phyloP scores from a whole-genome alignment of 805 yeast species.

The Candida ponderosae region DNA sequence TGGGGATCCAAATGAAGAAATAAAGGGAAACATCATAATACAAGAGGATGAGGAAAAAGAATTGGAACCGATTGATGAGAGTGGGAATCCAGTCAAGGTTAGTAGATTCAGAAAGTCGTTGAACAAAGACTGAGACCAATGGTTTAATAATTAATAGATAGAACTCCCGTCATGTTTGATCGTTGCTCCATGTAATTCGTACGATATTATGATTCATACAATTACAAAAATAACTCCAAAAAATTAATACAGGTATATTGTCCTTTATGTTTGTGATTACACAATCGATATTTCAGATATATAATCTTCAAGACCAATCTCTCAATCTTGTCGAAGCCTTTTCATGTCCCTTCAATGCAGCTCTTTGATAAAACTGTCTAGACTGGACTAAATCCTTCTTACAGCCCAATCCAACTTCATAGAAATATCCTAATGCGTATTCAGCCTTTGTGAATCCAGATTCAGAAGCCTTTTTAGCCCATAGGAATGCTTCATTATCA shows the following conservation, averaged over 20 bases:
- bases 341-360: conserved; percentile 55
- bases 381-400: conserved; percentile 35
- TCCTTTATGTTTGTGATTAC: too few species aligned
- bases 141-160: too few species aligned
- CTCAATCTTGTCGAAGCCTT: conserved; percentile 35
- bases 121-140: not conserved
- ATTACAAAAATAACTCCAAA: too few species aligned
- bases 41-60: conserved; percentile 44
- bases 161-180: too few species aligned
- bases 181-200: too few species aligned
- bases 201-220: too few species aligned
- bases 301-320: not conserved
- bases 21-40: not conserved
- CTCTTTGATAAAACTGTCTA: conserved; percentile 41
- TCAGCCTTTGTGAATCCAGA: conserved; percentile 55
- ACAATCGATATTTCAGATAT: too few species aligned
- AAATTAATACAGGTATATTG: too few species aligned
- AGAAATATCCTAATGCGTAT: conserved; percentile 61
- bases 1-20: not conserved
- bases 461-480: conserved; percentile 59
- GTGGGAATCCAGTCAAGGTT: conserved; percentile 47
- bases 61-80: conserved; percentile 60
- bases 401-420: conserved; percentile 59
- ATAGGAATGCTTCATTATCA: conserved; percentile 57
- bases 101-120: conserved; percentile 64